These are phyloP conservation scores for Huiozyma sinensis DNA, from an alignment of 805 yeast genomes.

Conservation along the genomic window DNA sequence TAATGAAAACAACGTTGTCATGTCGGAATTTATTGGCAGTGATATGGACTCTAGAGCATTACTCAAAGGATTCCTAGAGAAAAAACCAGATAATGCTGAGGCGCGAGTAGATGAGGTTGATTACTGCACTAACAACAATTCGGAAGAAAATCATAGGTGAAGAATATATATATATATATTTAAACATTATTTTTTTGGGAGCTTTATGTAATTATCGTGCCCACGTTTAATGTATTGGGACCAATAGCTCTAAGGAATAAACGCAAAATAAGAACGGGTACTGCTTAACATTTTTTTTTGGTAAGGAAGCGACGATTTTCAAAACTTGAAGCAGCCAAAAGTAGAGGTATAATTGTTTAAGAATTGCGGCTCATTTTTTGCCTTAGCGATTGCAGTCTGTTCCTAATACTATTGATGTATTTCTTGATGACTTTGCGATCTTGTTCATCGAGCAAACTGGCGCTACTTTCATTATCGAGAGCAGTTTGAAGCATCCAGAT, in stretches of 20 bases:
- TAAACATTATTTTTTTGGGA: no score
- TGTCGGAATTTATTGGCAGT: constrained; percentile 1
- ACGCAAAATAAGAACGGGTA: no score
- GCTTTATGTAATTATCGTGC: not conserved
- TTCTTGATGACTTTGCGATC: constrained; percentile 69
- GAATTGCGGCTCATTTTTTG: constrained; percentile 36
- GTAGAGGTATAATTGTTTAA: not conserved
- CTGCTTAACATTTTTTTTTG: no score
- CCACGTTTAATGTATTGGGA: not conserved
- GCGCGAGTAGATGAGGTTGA: no score
- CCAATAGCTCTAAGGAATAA: not conserved
- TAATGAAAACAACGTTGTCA: constrained; percentile 2
- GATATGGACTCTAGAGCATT: constrained; percentile 1
- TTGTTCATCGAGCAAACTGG: constrained; percentile 61
- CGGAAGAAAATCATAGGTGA: not conserved
- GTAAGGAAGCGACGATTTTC: no score
- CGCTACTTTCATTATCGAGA: constrained; percentile 55
- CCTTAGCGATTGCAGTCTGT: constrained; percentile 61
- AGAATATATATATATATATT: no score
- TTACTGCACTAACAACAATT: not conserved
- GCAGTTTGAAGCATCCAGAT: constrained; percentile 93
- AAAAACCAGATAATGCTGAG: not conserved
- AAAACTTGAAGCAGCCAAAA: no score
- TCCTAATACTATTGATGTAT: constrained; percentile 74
- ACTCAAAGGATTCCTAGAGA: constrained; percentile 1